These are phyloP conservation scores for Cyclostephanos invisitatus DNA, from an alignment of 108 stramenopile species.

Conservation along the genomic window DNA sequence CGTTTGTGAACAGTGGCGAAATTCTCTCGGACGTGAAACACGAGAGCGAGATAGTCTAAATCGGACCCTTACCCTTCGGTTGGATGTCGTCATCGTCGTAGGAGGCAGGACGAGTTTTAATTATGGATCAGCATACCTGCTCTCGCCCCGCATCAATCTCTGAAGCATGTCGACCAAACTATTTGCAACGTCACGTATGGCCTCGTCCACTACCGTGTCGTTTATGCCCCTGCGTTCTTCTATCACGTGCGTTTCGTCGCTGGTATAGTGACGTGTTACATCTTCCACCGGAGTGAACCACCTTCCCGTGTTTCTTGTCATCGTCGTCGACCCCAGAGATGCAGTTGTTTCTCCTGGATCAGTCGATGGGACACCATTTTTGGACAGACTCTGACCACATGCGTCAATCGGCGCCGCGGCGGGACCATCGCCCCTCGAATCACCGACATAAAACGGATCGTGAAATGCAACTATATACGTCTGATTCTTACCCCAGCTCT, in stretches of 20 bases:
- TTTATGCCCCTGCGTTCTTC: slow-evolving; percentile 50
- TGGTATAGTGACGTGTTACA: slow-evolving; percentile 10
- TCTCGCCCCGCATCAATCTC: background rate
- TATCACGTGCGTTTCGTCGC: slow-evolving; percentile 37
- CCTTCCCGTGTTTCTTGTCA: background rate
- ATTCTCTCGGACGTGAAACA: too few relatives aligned
- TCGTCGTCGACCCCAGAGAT: background rate
- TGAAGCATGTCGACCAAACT: slow-evolving; percentile 17
- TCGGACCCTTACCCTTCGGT: too few relatives aligned
- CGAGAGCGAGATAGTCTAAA: too few relatives aligned
- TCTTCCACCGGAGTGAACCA: slow-evolving; percentile 14
- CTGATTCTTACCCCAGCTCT: slow-evolving; percentile 74
- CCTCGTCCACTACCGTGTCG: slow-evolving; percentile 11
- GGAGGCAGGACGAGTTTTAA: background rate
- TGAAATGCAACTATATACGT: slow-evolving; percentile 65
- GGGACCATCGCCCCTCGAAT: background rate
- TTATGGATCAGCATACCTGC: background rate
- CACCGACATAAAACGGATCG: slow-evolving; percentile 33
- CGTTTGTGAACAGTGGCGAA: too few relatives aligned
- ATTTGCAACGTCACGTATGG: slow-evolving; percentile 20
- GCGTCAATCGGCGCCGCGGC: background rate
- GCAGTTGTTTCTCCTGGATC: background rate
- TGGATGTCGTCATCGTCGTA: too few relatives aligned
- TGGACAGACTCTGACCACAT: background rate
- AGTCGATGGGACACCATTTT: background rate